A percentile compares a stretch with the other conserved stretches of the same genome.
These are phyloP conservation scores for Pestalotiopsis fici DNA, from an alignment of 2,329 filamentous ascomycete species.

Conservation along the genomic window DNA sequence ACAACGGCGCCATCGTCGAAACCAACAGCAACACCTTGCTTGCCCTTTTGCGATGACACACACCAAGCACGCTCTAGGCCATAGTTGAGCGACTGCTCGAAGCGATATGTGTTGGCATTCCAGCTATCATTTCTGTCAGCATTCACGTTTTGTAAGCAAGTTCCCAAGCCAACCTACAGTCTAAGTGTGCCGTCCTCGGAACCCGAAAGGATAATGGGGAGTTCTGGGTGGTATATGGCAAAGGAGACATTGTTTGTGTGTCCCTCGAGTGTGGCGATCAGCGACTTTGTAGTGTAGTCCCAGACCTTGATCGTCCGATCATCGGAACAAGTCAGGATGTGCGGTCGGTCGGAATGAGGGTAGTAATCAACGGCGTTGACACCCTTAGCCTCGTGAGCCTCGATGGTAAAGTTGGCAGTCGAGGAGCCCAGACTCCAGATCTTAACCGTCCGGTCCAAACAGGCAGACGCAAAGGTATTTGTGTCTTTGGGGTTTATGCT, in stretches of 20 bases:
- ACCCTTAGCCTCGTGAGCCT: conserved; percentile 95
- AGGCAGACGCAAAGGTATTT: conserved; percentile 89
- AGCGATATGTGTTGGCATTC: conserved; percentile 96
- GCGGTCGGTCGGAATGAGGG: conserved; percentile 73
- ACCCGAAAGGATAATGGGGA: conserved; percentile 94
- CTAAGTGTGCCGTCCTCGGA: conserved; percentile 97
- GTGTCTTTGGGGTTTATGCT: conserved; percentile 98
- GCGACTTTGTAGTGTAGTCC: conserved; percentile 98
- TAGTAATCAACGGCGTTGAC: conserved; percentile 97
- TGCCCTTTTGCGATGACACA: conserved; percentile 91
- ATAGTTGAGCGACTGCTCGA: conserved; percentile 96
- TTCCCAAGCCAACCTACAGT: conserved; percentile 46
- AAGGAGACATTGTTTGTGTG: conserved; percentile 99
- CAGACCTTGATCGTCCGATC: conserved; percentile 97
- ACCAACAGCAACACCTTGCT: conserved; percentile 91
- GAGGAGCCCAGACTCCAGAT: conserved; percentile 95
- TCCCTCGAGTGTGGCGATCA: conserved; percentile 94
- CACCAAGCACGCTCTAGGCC: conserved; percentile 97
- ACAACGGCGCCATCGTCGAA: conserved; percentile 98
- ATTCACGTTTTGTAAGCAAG: neutral
- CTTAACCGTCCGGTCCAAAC: conserved; percentile 94
- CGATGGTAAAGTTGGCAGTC: conserved; percentile 94
- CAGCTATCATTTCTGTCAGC: conserved; percentile 44
- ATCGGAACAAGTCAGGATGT: conserved; percentile 94
- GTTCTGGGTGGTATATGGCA: conserved; percentile 94